A percentile compares a stretch with the other conserved stretches of the same genome.
Conservation (phyloP, 2,329 filamentous ascomycete species). For the Ophiostoma fasciatum region DNA sequence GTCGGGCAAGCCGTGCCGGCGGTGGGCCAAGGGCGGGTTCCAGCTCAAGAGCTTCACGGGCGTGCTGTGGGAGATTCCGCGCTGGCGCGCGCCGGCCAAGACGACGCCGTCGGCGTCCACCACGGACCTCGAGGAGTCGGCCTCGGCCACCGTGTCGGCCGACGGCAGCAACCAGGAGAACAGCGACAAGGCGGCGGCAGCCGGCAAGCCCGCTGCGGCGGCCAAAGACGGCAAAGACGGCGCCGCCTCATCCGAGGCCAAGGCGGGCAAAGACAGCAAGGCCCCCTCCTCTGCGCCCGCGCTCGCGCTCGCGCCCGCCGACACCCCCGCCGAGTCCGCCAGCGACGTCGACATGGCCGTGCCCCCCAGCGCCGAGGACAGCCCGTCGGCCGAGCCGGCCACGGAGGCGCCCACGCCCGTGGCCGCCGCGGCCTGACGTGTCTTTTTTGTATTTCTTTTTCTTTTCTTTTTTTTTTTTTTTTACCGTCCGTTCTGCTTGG, state of each 20-base stretch:
- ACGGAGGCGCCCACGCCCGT: slow-evolving; percentile 6
- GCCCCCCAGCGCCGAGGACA: slow-evolving; percentile 33
- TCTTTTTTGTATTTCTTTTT: background rate
- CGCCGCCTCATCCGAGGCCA: slow-evolving; percentile 27
- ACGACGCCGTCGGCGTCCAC: slow-evolving; percentile 23
- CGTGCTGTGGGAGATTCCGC: slow-evolving; percentile 62
- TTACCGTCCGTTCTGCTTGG: background rate
- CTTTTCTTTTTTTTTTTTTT: background rate
- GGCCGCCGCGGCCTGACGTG: slow-evolving; percentile 2
- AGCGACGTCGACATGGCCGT: slow-evolving; percentile 34
- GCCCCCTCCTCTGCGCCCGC: background rate
- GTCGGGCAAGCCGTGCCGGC: slow-evolving; percentile 79
- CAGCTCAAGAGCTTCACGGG: slow-evolving; percentile 87
- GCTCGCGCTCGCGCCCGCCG: background rate
- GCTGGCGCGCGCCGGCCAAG: slow-evolving; percentile 66
- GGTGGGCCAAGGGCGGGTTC: slow-evolving; percentile 75
- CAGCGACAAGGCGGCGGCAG: slow-evolving; percentile 40
- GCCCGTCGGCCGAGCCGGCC: slow-evolving; percentile 21
- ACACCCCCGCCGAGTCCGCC: background rate
- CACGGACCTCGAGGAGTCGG: slow-evolving; percentile 22
- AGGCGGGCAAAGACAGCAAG: background rate
- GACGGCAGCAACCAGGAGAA: slow-evolving; percentile 47
- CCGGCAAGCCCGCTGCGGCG: slow-evolving; percentile 15
- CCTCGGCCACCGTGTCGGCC: slow-evolving; percentile 13
- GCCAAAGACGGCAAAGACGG: slow-evolving; percentile 24